Conservation (phyloP, 2,329 filamentous ascomycete genomes). For the Calonectria ilicicola region DNA sequence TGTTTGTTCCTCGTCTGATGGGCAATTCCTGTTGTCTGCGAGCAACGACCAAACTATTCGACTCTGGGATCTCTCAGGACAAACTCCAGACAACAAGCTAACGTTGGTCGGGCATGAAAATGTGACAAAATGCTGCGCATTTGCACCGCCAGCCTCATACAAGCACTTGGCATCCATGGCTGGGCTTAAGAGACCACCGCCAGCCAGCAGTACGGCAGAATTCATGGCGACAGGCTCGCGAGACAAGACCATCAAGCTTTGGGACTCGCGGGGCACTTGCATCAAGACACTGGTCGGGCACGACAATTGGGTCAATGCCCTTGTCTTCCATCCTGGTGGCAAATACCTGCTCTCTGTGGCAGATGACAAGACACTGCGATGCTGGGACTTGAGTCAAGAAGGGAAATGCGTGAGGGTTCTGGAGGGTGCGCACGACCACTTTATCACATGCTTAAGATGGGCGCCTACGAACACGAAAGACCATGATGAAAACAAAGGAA, state of each 20-base stretch:
- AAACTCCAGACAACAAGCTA: slow-evolving; percentile 77
- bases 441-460: slow-evolving; percentile 89
- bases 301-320: slow-evolving; percentile 90
- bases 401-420: slow-evolving; percentile 89
- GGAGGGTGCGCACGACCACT: slow-evolving; percentile 82
- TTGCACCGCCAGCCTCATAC: slow-evolving; percentile 86
- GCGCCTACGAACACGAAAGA: slow-evolving; percentile 65
- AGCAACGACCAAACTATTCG: slow-evolving; percentile 85
- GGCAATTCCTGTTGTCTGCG: slow-evolving; percentile 83
- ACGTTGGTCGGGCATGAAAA: slow-evolving; percentile 90
- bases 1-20: slow-evolving; percentile 84
- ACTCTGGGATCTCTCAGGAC: slow-evolving; percentile 83
- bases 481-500: background rate
- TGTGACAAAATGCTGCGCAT: slow-evolving; percentile 84
- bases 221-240: slow-evolving; percentile 90
- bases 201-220: slow-evolving; percentile 80
- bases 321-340: slow-evolving; percentile 92
- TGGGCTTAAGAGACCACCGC: slow-evolving; percentile 84
- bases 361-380: slow-evolving; percentile 91
- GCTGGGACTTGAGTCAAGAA: slow-evolving; percentile 93
- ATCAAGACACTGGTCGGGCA: slow-evolving; percentile 89
- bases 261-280: slow-evolving; percentile 86
- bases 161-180: slow-evolving; percentile 81
- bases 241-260: slow-evolving; percentile 91
- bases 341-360: slow-evolving; percentile 88